Conservation (phyloP, 805 yeast species). For the Sugiyamaella qingdaonensis region DNA sequence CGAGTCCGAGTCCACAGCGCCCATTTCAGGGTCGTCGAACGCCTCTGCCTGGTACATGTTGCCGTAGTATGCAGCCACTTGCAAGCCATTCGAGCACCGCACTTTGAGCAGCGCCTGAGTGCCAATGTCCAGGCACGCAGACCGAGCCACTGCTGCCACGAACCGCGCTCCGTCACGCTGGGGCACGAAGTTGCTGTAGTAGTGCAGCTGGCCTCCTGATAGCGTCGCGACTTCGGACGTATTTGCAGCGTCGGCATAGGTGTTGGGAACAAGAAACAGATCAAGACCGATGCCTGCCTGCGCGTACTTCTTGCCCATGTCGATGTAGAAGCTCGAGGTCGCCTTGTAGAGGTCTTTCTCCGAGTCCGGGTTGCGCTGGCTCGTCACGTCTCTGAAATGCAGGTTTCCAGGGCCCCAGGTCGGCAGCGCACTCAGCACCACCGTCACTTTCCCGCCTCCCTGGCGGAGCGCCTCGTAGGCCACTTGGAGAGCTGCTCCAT, state of each 20-base stretch:
- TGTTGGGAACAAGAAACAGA: constrained; percentile 61
- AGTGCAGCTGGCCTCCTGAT: constrained; percentile 67
- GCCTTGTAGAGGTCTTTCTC: constrained; percentile 54
- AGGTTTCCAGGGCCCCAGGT: constrained; percentile 73
- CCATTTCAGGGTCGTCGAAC: constrained; percentile 62
- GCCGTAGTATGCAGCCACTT: constrained; percentile 72
- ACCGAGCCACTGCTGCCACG: constrained; percentile 53
- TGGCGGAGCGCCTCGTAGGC: constrained; percentile 57
- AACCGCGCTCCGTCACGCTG: constrained; percentile 67
- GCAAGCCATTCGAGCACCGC: constrained; percentile 84
- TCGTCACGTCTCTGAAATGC: constrained; percentile 25
- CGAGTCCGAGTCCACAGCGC: constrained; percentile 58
- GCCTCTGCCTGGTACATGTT: constrained; percentile 38
- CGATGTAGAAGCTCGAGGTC: constrained; percentile 57
- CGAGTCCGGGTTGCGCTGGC: constrained; percentile 25
- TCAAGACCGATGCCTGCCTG: constrained; percentile 68
- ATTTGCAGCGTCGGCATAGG: constrained; percentile 68
- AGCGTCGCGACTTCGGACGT: constrained; percentile 57
- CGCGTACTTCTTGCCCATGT: constrained; percentile 54
- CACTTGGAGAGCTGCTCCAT: constrained; percentile 72
- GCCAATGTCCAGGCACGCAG: constrained; percentile 47
- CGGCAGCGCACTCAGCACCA: constrained; percentile 66
- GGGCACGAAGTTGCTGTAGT: constrained; percentile 63
- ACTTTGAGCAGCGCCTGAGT: constrained; percentile 79
- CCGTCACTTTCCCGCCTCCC: constrained; percentile 75